Conservation (phyloP, 306 rosid species). For the Lathyrus tuberosus region DNA sequence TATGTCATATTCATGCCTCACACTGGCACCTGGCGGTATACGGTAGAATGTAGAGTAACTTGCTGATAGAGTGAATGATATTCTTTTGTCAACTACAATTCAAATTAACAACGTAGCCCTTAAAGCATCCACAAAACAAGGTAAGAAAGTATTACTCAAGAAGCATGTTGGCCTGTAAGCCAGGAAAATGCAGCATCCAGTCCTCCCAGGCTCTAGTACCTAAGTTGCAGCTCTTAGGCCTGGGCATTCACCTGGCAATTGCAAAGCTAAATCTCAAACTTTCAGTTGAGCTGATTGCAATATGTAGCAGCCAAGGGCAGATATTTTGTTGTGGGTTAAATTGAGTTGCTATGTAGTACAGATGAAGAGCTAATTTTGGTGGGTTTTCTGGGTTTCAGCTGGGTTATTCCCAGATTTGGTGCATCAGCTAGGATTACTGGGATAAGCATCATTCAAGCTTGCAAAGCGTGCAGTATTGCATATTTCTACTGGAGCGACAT, state of each 20-base stretch:
- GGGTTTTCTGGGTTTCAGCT: conserved; percentile 26
- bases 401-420: conserved; percentile 16
- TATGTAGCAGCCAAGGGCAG: neutral
- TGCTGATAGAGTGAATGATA: too few relatives aligned
- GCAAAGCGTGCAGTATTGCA: conserved; percentile 4
- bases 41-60: too few relatives aligned
- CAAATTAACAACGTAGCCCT: neutral
- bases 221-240: conserved; percentile 2
- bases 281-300: conserved; percentile 8
- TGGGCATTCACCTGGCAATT: neutral
- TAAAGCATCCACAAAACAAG: neutral
- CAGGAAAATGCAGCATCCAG: conserved; percentile 8
- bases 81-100: neutral
- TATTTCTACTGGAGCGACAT: neutral
- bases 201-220: conserved; percentile 8
- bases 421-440: conserved; percentile 1
- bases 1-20: too few relatives aligned
- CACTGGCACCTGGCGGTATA: too few relatives aligned
- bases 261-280: conserved; percentile 6
- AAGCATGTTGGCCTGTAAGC: neutral
- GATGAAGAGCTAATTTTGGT: neutral
- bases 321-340: neutral
- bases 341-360: neutral
- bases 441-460: neutral
- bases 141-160: neutral